Evolutionary conservation across 805 yeast genomes (phyloP).

Genomic region (Ascoidea rubescens): DNA sequence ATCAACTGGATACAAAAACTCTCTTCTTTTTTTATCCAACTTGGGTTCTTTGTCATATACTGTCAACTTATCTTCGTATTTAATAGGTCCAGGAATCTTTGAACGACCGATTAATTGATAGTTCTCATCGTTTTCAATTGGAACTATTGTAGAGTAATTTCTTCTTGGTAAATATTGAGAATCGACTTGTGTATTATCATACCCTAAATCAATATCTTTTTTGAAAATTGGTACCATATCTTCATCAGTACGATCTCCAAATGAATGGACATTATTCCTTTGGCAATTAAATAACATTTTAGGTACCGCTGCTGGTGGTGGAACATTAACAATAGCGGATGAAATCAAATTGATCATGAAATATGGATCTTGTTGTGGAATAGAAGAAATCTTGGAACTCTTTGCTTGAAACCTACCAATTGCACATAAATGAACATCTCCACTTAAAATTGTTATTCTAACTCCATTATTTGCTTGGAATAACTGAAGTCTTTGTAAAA

Average conservation of each 20-base stretch:
- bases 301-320: conserved; percentile 86
- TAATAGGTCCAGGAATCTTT: conserved; percentile 30
- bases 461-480: conserved; percentile 52
- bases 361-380: conserved; percentile 60
- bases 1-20: conserved; percentile 39
- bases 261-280: conserved; percentile 49
- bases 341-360: conserved; percentile 73
- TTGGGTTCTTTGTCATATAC: conserved; percentile 5
- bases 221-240: conserved; percentile 67
- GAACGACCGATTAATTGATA: conserved; percentile 12
- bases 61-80: conserved; percentile 3
- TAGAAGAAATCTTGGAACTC: conserved; percentile 28
- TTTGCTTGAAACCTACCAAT: conserved; percentile 62
- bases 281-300: conserved; percentile 53
- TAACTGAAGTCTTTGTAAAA: conserved; percentile 45
- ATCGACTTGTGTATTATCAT: conserved; percentile 29
- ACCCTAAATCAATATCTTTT: conserved; percentile 39
- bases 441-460: conserved; percentile 73
- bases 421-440: conserved; percentile 88
- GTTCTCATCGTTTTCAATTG: conserved; percentile 25
- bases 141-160: conserved; percentile 60
- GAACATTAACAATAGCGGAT: conserved; percentile 84
- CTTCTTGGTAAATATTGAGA: conserved; percentile 43
- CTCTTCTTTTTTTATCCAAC: conserved; percentile 16
- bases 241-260: conserved; percentile 53